Percentiles rank a stretch among this genome's conserved stretches.
These are phyloP conservation scores for Neurospora sp. DNA, from an alignment of 495 filamentous ascomycete species.

Conservation along the genomic window DNA sequence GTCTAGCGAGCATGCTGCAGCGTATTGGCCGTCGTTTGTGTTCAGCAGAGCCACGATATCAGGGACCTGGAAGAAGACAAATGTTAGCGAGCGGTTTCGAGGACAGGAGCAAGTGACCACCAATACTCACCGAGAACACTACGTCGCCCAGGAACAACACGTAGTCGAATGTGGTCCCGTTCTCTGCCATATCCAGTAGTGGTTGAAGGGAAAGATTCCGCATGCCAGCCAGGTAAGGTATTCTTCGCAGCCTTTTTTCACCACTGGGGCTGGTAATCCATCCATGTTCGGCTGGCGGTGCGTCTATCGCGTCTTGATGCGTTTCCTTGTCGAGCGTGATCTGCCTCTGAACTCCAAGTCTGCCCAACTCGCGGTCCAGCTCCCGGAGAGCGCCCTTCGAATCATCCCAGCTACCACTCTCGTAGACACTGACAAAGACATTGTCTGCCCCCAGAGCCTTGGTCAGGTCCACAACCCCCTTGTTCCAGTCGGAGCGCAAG, in stretches of 20 bases:
- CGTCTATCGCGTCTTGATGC: slow-evolving; percentile 46
- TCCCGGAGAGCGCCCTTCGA: slow-evolving; percentile 54
- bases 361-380: slow-evolving; percentile 45
- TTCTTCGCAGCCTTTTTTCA: slow-evolving; percentile 46
- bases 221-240: slow-evolving; percentile 56
- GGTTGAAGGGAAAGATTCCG: slow-evolving; percentile 48
- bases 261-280: slow-evolving; percentile 48
- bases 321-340: slow-evolving; percentile 46
- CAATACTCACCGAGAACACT: slow-evolving; percentile 50
- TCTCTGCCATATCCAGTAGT: slow-evolving; percentile 37
- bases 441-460: slow-evolving; percentile 51
- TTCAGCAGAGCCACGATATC: slow-evolving; percentile 62
- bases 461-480: slow-evolving; percentile 46
- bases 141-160: slow-evolving; percentile 71
- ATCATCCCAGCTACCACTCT: slow-evolving; percentile 63
- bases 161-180: slow-evolving; percentile 51
- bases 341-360: slow-evolving; percentile 39
- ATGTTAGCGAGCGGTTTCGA: background rate
- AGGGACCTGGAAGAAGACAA: slow-evolving; percentile 7
- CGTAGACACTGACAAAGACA: slow-evolving; percentile 59
- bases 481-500: slow-evolving; percentile 52
- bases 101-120: background rate
- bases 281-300: slow-evolving; percentile 33
- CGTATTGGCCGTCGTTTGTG: slow-evolving; percentile 64
- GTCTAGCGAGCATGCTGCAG: slow-evolving; percentile 74